Evolutionary conservation across 805 yeast genomes (phyloP).

Genomic region (Nakazawaea anatomiae): DNA sequence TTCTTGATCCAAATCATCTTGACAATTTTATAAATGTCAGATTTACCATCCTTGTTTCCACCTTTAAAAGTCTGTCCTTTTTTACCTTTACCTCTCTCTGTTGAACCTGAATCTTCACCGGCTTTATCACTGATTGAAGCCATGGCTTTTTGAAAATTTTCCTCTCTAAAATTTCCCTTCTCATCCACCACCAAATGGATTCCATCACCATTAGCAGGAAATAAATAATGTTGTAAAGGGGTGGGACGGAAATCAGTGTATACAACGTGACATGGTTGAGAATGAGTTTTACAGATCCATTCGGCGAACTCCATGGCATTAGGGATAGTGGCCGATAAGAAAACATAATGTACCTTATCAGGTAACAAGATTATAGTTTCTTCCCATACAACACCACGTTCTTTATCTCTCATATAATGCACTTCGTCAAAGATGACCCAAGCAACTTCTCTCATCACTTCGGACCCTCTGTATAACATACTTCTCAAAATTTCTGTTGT

Average conservation of each 20-base stretch:
- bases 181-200: slow-evolving; percentile 97
- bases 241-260: slow-evolving; percentile 99
- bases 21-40: slow-evolving; percentile 93
- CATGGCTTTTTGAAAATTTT: slow-evolving; percentile 98
- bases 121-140: slow-evolving; percentile 75
- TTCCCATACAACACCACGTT: slow-evolving; percentile 99
- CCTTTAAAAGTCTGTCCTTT: slow-evolving; percentile 84
- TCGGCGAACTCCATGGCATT: slow-evolving; percentile 98
- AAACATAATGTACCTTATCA: slow-evolving; percentile 91
- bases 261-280: slow-evolving; percentile 97
- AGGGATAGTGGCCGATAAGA: slow-evolving; percentile 94
- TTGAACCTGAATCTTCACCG: slow-evolving; percentile 78
- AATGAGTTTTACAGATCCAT: slow-evolving; percentile 94
- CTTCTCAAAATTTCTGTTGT: slow-evolving; percentile 96
- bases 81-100: slow-evolving; percentile 56
- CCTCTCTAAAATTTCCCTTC: slow-evolving; percentile 92
- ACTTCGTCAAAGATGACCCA: slow-evolving; percentile 99
- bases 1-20: slow-evolving; percentile 97
- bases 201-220: slow-evolving; percentile 99
- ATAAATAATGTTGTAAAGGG: slow-evolving; percentile 93
- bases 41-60: slow-evolving; percentile 66
- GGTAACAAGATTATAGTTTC: slow-evolving; percentile 95
- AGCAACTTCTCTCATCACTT: slow-evolving; percentile 96
- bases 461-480: slow-evolving; percentile 96
- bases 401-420: slow-evolving; percentile 96